phyloP scores from a whole-genome alignment of 495 filamentous ascomycete species.

The Elasticomyces elasticus region DNA sequence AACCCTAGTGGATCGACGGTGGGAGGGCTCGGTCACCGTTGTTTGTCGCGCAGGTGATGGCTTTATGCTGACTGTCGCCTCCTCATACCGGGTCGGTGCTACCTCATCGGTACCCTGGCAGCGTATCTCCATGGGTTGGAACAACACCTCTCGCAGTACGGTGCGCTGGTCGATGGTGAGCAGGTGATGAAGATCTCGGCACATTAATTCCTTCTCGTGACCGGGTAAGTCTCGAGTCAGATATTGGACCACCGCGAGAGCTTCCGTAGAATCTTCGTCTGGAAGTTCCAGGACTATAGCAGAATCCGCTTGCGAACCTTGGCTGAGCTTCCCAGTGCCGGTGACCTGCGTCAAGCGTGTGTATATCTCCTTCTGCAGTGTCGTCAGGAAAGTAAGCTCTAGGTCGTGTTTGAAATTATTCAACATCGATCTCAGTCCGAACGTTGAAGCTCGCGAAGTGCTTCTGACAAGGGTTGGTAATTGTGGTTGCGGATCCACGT shows the following conservation, averaged over 20 bases:
- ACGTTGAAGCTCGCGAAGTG: not conserved
- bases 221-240: not conserved
- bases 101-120: not conserved
- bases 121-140: not conserved
- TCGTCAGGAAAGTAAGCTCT: conserved; percentile 1
- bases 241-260: not conserved
- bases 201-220: not conserved
- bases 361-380: not conserved
- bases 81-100: too few relatives aligned
- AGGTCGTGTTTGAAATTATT: not conserved
- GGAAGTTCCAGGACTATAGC: not conserved
- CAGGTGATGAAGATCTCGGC: not conserved
- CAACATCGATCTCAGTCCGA: not conserved
- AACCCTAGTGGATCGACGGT: not conserved
- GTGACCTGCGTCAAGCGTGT: not conserved
- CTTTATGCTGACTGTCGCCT: not conserved
- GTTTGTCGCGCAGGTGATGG: not conserved
- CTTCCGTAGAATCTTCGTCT: not conserved
- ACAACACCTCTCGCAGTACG: not conserved
- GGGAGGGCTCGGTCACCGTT: not conserved
- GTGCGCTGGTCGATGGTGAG: not conserved
- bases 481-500: not conserved
- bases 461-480: not conserved
- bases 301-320: not conserved
- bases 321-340: not conserved